Evolutionary conservation across 371 early-diverging fungal genomes (phyloP), one percentile per base, ranked within the genome.

Genomic region (Conidiobolus incongruus): DNA sequence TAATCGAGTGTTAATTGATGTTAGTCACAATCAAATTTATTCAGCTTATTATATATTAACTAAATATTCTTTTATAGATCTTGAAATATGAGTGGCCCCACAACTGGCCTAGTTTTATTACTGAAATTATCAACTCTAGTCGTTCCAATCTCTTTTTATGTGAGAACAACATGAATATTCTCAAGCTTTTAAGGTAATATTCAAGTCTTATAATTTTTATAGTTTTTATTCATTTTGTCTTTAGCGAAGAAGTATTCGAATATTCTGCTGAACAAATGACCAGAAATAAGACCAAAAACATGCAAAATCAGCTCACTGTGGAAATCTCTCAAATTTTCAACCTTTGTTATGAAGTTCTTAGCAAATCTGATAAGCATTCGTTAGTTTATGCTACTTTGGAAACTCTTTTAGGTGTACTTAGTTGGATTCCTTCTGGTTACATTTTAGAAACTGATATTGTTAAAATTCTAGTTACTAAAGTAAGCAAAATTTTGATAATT

Each of bases 31-130:
- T n/a, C n/a, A 42, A 26, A 23, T 38, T 17, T 24, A 12, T 32
- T 12, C 2, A 32, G 5, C 4, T 51, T 38, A 38, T 13, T 15
- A 40, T 36, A 34, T 38, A 12, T 16, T 15, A 5, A 29, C 38
- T 20, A 54, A 40, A 44, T 15, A 38, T 50, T 6, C 48, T 50
- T 54, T 35, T 50, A 22, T 61, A 92, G 82, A 90, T 99, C 36
- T 63, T 98, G 46, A 99, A 99, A 62, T 94, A 97, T 60, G 99
- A 99, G 56, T 99, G 99, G 99, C 99, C 99, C 13, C 81, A 86
- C 46, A 86, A 93, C 53, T 99, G 99, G 98, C 99, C 99, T 2
- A 72, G 72, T 15, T 98, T 99, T 58, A 96, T 99, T 48, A 81
- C 91, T 19, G 99, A 99, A 57, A 81, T 99, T 49, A 86, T 99